These are phyloP conservation scores for Rhizophagus sp. DNA, from an alignment of 192 early-diverging fungal genomes.

Conservation along the genomic window DNA sequence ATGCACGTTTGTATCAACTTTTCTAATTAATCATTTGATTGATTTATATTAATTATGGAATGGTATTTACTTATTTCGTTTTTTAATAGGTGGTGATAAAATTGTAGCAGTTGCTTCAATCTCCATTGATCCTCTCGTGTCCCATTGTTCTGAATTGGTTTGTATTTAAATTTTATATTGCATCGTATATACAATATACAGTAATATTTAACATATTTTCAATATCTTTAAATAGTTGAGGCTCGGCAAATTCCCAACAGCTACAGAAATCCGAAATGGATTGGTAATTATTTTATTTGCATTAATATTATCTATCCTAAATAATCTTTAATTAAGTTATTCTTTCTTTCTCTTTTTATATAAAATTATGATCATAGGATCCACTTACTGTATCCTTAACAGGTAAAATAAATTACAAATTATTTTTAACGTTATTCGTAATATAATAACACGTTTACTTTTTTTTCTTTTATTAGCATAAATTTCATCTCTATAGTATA, in stretches of 20 bases:
- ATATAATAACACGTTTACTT: neutral
- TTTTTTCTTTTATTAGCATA: neutral
- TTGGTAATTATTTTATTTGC: neutral
- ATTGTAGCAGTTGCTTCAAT: slow-evolving; percentile 43
- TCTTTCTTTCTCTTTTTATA: neutral
- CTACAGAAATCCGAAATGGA: slow-evolving; percentile 37
- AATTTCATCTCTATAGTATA: too few relatives aligned
- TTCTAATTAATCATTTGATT: neutral
- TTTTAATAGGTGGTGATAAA: slow-evolving; percentile 34
- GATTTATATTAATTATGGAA: too few relatives aligned
- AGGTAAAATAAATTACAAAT: neutral
- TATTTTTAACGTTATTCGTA: neutral
- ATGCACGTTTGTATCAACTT: slow-evolving; percentile 33
- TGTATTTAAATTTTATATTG: neutral
- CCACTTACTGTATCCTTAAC: neutral
- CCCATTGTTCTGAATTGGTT: slow-evolving; percentile 41
- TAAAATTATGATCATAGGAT: neutral
- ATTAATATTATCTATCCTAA: neutral
- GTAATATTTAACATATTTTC: neutral
- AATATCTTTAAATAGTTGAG: neutral
- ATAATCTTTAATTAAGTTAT: neutral
- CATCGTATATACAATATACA: neutral
- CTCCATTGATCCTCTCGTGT: slow-evolving; percentile 41
- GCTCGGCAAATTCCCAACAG: slow-evolving; percentile 41
- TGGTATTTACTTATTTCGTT: neutral